Conservation (phyloP, 805 yeast species). For the Saccharomycopsis fermentans region DNA sequence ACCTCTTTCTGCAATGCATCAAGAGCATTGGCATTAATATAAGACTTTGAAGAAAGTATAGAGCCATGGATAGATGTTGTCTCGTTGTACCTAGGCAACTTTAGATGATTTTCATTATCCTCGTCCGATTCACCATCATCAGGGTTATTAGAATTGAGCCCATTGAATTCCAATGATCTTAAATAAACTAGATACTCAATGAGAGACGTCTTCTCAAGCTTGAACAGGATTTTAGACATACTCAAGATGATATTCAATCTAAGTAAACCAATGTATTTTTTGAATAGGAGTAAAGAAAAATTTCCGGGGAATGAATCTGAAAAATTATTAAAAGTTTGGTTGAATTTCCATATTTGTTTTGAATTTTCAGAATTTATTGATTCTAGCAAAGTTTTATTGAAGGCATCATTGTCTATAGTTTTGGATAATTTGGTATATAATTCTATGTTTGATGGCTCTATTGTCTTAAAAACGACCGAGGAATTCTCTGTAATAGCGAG, state of each 20-base stretch:
- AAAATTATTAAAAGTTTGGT: constrained; percentile 3
- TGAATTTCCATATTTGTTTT: not conserved
- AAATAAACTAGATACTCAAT: constrained; percentile 14
- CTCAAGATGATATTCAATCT: constrained; percentile 8
- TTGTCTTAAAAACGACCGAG: not conserved
- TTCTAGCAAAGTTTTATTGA: constrained; percentile 7
- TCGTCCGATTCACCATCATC: not conserved
- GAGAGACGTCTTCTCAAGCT: constrained; percentile 4
- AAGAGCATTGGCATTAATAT: not conserved
- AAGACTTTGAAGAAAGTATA: not conserved
- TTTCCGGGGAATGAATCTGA: constrained; percentile 5
- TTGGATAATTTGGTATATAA: constrained; percentile 1
- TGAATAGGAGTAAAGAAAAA: constrained; percentile 15
- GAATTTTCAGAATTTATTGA: constrained; percentile 5
- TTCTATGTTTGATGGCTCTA: not conserved
- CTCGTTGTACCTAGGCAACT: not conserved
- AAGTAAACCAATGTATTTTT: constrained; percentile 13
- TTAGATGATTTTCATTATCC: not conserved
- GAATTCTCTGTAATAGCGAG: constrained; percentile 10
- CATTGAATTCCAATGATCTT: constrained; percentile 7
- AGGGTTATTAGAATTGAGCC: not conserved
- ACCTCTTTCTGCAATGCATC: not conserved
- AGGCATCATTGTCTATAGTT: constrained; percentile 2
- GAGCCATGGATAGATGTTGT: constrained; percentile 1
- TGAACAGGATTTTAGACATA: constrained; percentile 5